These are phyloP conservation scores for Alternaria longipes DNA, from an alignment of 2,329 filamentous ascomycete species.

Conservation along the genomic window DNA sequence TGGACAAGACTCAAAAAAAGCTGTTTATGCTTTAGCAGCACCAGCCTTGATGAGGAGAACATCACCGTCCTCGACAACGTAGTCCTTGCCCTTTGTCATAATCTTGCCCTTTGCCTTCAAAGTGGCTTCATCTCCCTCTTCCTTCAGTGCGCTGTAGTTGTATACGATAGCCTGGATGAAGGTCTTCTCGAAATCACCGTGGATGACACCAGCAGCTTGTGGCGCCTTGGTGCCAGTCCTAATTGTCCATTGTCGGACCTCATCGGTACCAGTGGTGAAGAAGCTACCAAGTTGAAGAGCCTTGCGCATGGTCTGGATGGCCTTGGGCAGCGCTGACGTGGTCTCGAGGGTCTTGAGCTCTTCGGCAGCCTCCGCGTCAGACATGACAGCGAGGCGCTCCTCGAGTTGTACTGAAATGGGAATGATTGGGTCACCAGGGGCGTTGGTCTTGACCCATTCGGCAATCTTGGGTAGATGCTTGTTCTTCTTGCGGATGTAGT, in stretches of 20 bases:
- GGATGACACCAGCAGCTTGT: constrained; percentile 95
- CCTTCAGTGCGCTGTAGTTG: constrained; percentile 83
- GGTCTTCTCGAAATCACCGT: constrained; percentile 99
- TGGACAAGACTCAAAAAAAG: constrained; percentile 9
- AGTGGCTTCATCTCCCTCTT: constrained; percentile 85
- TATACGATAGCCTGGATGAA: constrained; percentile 97
- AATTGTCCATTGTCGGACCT: constrained; percentile 98
- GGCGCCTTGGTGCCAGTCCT: constrained; percentile 97
- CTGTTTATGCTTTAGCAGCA: constrained; percentile 73
- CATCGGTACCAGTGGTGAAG: constrained; percentile 95
- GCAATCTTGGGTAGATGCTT: constrained; percentile 95
- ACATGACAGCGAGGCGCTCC: constrained; percentile 85
- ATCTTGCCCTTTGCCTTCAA: constrained; percentile 96
- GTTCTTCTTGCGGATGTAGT: constrained; percentile 99
- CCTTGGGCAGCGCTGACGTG: constrained; percentile 90
- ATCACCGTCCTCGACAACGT: constrained; percentile 85
- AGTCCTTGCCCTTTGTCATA: constrained; percentile 99
- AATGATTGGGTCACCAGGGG: constrained; percentile 86
- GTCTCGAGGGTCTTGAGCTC: constrained; percentile 90
- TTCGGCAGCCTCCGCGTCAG: constrained; percentile 77
- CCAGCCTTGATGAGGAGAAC: constrained; percentile 89
- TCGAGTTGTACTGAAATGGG: constrained; percentile 93
- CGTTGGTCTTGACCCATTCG: constrained; percentile 94
- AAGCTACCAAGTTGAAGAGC: constrained; percentile 89
- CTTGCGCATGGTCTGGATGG: constrained; percentile 92